Percentiles rank a stretch among this genome's conserved stretches.
phyloP scores from a whole-genome alignment of 345 rosid genomes.

The Populus tremula region DNA sequence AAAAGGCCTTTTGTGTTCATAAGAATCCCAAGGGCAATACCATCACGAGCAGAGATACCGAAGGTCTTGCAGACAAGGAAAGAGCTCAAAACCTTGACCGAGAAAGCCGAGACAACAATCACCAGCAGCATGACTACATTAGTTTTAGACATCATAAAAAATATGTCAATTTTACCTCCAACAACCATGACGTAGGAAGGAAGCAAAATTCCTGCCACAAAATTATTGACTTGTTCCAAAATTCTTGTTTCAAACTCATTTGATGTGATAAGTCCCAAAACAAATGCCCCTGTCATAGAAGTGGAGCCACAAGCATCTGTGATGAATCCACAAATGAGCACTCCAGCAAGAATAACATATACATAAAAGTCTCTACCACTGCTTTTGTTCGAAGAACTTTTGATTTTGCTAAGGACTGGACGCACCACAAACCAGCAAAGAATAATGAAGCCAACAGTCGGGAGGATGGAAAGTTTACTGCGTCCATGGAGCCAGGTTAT shows the following conservation, averaged over 20 bases:
- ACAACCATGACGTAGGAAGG: neutral
- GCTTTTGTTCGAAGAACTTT: slow-evolving; percentile 25
- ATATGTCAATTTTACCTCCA: neutral
- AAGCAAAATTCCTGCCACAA: neutral
- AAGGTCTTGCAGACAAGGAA: slow-evolving; percentile 23
- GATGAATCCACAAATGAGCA: neutral
- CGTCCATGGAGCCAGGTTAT: slow-evolving; percentile 14
- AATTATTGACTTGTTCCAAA: neutral
- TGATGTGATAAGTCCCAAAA: neutral
- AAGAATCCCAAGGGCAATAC: slow-evolving; percentile 43
- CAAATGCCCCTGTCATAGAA: neutral
- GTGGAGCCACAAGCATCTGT: neutral
- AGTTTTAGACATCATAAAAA: neutral
- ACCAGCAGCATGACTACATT: neutral
- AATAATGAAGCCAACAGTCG: slow-evolving; percentile 28
- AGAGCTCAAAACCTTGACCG: slow-evolving; percentile 34
- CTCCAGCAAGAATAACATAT: neutral
- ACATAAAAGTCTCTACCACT: neutral
- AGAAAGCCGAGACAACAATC: slow-evolving; percentile 18
- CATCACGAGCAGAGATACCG: slow-evolving; percentile 30
- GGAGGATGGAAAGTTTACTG: slow-evolving; percentile 1
- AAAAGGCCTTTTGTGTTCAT: slow-evolving; percentile 55
- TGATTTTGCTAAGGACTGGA: slow-evolving; percentile 41
- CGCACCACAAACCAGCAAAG: slow-evolving; percentile 37
- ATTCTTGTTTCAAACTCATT: neutral